phyloP scores from a whole-genome alignment of 1,284 basidiomycete species.

The Phellopilus nigrolimitatus region DNA sequence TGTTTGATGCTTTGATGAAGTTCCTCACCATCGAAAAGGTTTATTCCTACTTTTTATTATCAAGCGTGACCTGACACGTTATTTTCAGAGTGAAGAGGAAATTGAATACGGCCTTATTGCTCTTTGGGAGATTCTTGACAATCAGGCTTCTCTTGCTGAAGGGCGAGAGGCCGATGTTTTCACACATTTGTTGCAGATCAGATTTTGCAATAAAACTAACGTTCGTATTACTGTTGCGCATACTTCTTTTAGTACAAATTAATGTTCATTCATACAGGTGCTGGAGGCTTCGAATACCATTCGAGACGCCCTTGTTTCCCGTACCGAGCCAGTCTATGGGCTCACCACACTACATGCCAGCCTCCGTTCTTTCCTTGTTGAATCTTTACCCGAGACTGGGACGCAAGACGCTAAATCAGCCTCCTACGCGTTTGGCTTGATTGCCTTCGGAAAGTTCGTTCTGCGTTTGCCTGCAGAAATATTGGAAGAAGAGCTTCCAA shows the following conservation, averaged over 20 bases:
- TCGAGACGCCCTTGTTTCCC: constrained; percentile 63
- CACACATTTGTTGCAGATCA: constrained; percentile 52
- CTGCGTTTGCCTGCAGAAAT: constrained; percentile 74
- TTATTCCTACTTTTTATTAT: constrained; percentile 22
- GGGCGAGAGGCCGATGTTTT: constrained; percentile 70
- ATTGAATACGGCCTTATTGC: constrained; percentile 71
- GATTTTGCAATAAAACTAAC: constrained; percentile 64
- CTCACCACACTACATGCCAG: constrained; percentile 74
- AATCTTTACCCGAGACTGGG: constrained; percentile 41
- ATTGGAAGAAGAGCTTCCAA: constrained; percentile 79
- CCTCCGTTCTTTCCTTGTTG: constrained; percentile 55
- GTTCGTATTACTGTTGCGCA: constrained; percentile 33
- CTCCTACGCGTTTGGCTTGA: constrained; percentile 74
- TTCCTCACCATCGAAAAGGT: constrained; percentile 60
- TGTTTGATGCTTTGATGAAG: constrained; percentile 57
- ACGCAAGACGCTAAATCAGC: constrained; percentile 47
- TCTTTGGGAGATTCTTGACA: constrained; percentile 71
- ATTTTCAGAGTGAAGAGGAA: constrained; percentile 49
- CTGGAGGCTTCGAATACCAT: constrained; percentile 76
- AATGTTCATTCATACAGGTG: constrained; percentile 41
- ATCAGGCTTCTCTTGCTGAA: constrained; percentile 61
- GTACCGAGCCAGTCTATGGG: constrained; percentile 77
- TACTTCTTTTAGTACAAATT: constrained; percentile 6
- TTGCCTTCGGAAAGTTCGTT: constrained; percentile 76
- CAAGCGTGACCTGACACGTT: constrained; percentile 20